Conservation (phyloP, 176 grass and related monocot species). For the Hordeum vulgare region MorexV3_pseudomolecules_assembly NC_058522.1:490863409-490863908, state of each 20-base stretch:
- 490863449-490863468: conserved; percentile 89
- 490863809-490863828: conserved; percentile 36
- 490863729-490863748: conserved; percentile 83
- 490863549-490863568: background rate
- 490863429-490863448: conserved; percentile 76
- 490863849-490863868: conserved; percentile 92
- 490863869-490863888: conserved; percentile 62
- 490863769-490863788: background rate
- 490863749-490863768: conserved; percentile 60
- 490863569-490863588: background rate
- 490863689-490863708: conserved; percentile 75
- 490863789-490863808: background rate
- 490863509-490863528: conserved; percentile 66
- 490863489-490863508: conserved; percentile 74
- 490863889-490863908: conserved; percentile 49
- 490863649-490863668: conserved; percentile 90
- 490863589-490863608: conserved; percentile 53
- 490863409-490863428: conserved; percentile 65
- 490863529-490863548: background rate
- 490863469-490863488: conserved; percentile 85
- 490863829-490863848: conserved; percentile 96
- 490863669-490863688: conserved; percentile 70
- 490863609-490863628: conserved; percentile 80
- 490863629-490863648: conserved; percentile 65
- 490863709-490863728: conserved; percentile 90